Evolutionary conservation across 1,139 yeast genomes (phyloP), one percentile per base, ranked within the genome.

Genomic region (Sugiyamaella xylanicola): DNA sequence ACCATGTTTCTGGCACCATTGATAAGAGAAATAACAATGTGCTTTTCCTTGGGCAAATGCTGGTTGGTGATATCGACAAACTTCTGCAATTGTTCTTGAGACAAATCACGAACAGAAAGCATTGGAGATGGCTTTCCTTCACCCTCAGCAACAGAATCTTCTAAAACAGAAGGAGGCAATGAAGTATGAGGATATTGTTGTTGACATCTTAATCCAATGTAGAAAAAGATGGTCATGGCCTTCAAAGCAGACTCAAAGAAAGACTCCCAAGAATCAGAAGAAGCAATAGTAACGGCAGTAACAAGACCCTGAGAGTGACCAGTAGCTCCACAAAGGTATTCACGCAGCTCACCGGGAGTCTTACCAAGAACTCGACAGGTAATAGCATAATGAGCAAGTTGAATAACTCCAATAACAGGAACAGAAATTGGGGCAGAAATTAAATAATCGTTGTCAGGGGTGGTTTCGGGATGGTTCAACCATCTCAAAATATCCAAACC

Each of bases 221-320:
- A 92, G 80, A 93, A 93, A 71, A 93, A 79, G 67, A 92, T 78
- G 55, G 93, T 83, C 63, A 91, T 82, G 36, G 96, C 91, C 74
- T 88, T 88, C 65, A 85, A 75, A 56, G 96, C 78, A 64, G 86
- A 81, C 56, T 75, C 77, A 71, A 81, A 80, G 77, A 89, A 93
- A 21, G 90, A 82, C 15, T 83, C 88, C 98, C 98, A 92, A 50
- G 88, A 79, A 68, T 83, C 85, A 20, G 97, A 82, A 59, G 92
- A 83, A 44, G 98, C 88, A 66, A 93, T 82, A 39, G 96, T 96
- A 62, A 91, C 83, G 39, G 99, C 95, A 42, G 97, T 89, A 56
- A 93, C 88, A 67, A 93, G 79, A 77, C 99, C 99, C 79, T 93
- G 99, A 42, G 98, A 92, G 74, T 93, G 99, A 76, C 99, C 99